Evolutionary conservation across 2,329 filamentous ascomycete genomes (phyloP).

Genomic region (Beauveria sp.): DNA sequence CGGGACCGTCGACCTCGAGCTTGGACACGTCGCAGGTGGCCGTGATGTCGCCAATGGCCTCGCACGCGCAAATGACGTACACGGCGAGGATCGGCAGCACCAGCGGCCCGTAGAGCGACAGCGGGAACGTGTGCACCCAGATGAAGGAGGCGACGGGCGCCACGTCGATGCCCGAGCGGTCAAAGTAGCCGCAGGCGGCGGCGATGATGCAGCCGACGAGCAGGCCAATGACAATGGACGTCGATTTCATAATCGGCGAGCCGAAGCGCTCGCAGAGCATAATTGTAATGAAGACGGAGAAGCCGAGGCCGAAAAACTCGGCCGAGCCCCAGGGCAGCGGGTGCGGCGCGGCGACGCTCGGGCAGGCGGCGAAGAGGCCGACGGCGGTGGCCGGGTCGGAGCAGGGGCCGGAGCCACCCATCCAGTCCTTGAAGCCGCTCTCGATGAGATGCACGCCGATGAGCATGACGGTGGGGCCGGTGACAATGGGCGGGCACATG

Average conservation of each 20-base stretch:
- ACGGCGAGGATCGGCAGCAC: constrained; percentile 64
- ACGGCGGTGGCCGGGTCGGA: constrained; percentile 36
- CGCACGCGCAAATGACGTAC: constrained; percentile 67
- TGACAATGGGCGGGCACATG: constrained; percentile 74
- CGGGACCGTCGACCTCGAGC: constrained; percentile 62
- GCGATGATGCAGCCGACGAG: constrained; percentile 72
- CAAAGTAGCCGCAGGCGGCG: constrained; percentile 71
- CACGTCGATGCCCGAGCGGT: constrained; percentile 59
- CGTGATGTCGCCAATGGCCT: constrained; percentile 73
- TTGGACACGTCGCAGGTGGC: constrained; percentile 75
- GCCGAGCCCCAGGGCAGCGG: constrained; percentile 71
- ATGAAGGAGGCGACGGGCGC: constrained; percentile 68
- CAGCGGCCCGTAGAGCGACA: constrained; percentile 64
- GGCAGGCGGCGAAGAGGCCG: constrained; percentile 57
- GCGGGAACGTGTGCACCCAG: constrained; percentile 71
- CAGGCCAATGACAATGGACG: constrained; percentile 66
- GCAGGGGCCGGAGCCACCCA: constrained; percentile 61
- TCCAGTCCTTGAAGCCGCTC: constrained; percentile 70
- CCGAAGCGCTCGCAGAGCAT: constrained; percentile 76
- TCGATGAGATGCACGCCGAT: constrained; percentile 69
- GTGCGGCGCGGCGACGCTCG: constrained; percentile 59
- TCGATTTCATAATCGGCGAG: constrained; percentile 76
- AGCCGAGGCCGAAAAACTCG: constrained; percentile 71
- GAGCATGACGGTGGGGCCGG: constrained; percentile 60
- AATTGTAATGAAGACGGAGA: constrained; percentile 72